These are phyloP conservation scores for Phytophthora tubulina DNA, from an alignment of 352 stramenopile species.

Conservation along the genomic window DNA sequence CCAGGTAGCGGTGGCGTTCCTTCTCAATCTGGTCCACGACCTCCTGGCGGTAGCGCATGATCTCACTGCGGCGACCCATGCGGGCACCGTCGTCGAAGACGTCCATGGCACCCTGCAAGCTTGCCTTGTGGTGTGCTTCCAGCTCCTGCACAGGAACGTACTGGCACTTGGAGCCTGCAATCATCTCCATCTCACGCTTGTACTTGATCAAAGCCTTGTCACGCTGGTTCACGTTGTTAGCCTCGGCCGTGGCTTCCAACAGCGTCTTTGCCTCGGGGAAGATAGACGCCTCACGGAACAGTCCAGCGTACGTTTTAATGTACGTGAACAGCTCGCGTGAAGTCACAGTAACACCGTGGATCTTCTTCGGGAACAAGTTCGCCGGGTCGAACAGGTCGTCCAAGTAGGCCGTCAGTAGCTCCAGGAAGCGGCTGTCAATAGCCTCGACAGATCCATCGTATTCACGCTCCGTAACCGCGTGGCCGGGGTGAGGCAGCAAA, in stretches of 20 bases:
- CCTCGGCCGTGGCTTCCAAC: constrained; percentile 96
- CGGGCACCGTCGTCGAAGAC: constrained; percentile 96
- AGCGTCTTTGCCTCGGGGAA: constrained; percentile 98
- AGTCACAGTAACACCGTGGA: constrained; percentile 94
- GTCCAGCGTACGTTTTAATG: constrained; percentile 96
- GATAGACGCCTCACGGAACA: constrained; percentile 96
- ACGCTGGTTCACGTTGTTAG: constrained; percentile 97
- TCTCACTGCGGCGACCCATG: constrained; percentile 94
- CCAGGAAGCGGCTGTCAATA: constrained; percentile 95
- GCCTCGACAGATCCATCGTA: constrained; percentile 96
- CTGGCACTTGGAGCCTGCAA: constrained; percentile 84
- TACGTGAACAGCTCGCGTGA: constrained; percentile 96
- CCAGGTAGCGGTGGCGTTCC: constrained; percentile 91
- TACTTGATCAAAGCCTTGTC: constrained; percentile 91
- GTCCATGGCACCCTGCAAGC: constrained; percentile 80
- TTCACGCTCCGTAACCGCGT: constrained; percentile 97
- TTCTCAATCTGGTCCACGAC: constrained; percentile 92
- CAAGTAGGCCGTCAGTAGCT: constrained; percentile 96
- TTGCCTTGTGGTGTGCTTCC: constrained; percentile 88
- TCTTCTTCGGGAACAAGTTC: constrained; percentile 93
- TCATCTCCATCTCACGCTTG: constrained; percentile 95
- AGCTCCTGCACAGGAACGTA: constrained; percentile 94
- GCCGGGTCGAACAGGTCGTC: constrained; percentile 93
- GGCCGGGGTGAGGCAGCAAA: constrained; percentile 96
- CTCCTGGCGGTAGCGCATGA: constrained; percentile 87